Evolutionary conservation across 768 basidiomycete genomes (phyloP).

Genomic region (Hypsizygus marmoreus): DNA sequence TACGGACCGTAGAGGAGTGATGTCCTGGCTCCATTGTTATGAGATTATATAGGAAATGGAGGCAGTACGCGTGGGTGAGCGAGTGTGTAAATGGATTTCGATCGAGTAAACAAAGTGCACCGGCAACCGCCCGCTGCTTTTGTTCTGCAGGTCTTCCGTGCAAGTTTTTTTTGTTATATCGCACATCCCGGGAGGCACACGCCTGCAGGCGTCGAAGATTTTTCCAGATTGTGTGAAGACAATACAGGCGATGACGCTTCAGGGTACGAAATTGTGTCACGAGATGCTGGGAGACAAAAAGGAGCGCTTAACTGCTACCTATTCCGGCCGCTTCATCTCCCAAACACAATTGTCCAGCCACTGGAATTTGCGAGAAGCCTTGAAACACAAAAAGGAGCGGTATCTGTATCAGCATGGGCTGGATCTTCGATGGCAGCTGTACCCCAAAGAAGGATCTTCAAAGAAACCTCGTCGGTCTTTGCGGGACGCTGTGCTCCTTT

Average conservation of each 20-base stretch:
- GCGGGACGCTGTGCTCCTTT: neutral
- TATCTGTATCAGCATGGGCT: slow-evolving; percentile 11
- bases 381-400: slow-evolving; percentile 18
- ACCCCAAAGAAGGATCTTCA: slow-evolving; percentile 9
- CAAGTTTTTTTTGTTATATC: slow-evolving; percentile 15
- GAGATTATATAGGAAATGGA: slow-evolving; percentile 27
- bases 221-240: slow-evolving; percentile 20
- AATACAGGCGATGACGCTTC: slow-evolving; percentile 23
- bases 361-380: slow-evolving; percentile 9
- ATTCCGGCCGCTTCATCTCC: slow-evolving; percentile 14
- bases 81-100: slow-evolving; percentile 20
- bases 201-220: slow-evolving; percentile 16
- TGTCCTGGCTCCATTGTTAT: slow-evolving; percentile 21
- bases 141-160: slow-evolving; percentile 17
- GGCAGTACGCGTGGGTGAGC: slow-evolving; percentile 22
- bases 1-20: slow-evolving; percentile 19
- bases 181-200: slow-evolving; percentile 1
- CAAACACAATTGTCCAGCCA: slow-evolving; percentile 19
- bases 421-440: slow-evolving; percentile 9
- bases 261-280: slow-evolving; percentile 17
- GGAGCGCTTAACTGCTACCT: slow-evolving; percentile 20
- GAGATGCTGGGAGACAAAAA: slow-evolving; percentile 22
- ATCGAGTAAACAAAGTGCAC: slow-evolving; percentile 20
- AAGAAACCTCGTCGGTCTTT: slow-evolving; percentile 10
- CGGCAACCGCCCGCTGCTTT: slow-evolving; percentile 22